These are phyloP conservation scores for Azolla pinnata DNA, from an alignment of 75 land plant genomes.

Conservation along the genomic window DNA sequence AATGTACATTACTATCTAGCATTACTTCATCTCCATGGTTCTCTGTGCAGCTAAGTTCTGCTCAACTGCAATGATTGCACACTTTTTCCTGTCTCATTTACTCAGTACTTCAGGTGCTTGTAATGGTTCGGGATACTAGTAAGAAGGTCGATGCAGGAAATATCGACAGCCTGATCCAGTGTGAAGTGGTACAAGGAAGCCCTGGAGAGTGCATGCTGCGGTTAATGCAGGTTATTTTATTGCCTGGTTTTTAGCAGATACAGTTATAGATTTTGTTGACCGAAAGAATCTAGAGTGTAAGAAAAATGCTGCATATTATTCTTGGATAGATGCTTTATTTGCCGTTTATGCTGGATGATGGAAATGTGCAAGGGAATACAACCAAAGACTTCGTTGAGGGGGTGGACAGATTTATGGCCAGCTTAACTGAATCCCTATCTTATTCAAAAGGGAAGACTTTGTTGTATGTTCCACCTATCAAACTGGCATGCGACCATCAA, in stretches of 20 bases:
- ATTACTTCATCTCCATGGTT: no score
- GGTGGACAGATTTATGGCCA: conserved; percentile 25
- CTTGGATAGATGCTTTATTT: conserved; percentile 19
- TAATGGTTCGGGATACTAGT: conserved; percentile 16
- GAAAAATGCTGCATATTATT: not conserved
- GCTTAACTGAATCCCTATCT: conserved; percentile 22
- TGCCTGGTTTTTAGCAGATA: not conserved
- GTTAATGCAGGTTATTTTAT: conserved; percentile 15
- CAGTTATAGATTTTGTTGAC: not conserved
- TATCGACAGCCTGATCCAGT: conserved; percentile 14
- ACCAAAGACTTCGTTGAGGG: conserved; percentile 23
- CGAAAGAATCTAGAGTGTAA: not conserved
- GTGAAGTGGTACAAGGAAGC: conserved; percentile 13
- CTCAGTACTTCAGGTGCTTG: conserved; percentile 17
- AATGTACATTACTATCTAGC: no score
- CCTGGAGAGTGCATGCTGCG: conserved; percentile 26
- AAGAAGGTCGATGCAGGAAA: conserved; percentile 12
- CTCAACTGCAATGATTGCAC: no score
- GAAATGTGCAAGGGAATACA: conserved; percentile 4
- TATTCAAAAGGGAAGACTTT: conserved; percentile 23
- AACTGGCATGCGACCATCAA: not conserved
- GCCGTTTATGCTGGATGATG: conserved; percentile 20
- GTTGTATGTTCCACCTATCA: conserved; percentile 22
- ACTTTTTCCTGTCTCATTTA: not conserved
- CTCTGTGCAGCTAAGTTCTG: no score